Evolutionary conservation across 208 protist species (phyloP).

Genomic region (Crithidia acanthocephali): DNA sequence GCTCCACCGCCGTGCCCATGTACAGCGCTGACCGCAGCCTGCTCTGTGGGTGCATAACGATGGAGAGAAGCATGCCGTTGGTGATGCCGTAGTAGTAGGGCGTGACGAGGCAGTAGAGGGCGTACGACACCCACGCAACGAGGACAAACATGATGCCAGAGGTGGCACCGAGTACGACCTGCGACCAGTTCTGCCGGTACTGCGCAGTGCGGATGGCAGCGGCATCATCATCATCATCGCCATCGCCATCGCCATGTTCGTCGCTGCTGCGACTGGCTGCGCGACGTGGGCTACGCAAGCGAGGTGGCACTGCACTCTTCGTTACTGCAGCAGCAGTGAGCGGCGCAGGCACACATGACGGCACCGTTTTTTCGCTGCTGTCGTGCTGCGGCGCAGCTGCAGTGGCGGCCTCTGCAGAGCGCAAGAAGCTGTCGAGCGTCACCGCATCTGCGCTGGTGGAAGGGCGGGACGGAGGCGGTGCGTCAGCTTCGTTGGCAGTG

Average conservation of each 20-base stretch:
- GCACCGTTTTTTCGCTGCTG: too few relatives aligned
- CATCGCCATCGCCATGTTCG: background rate
- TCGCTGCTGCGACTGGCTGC: too few relatives aligned
- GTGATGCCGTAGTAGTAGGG: slow-evolving; percentile 65
- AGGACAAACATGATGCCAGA: slow-evolving; percentile 60
- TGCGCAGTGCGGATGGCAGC: background rate
- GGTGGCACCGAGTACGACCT: slow-evolving; percentile 54
- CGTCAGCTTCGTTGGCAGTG: background rate
- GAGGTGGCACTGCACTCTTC: too few relatives aligned
- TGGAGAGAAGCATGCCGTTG: slow-evolving; percentile 59
- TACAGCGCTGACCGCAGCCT: slow-evolving; percentile 39
- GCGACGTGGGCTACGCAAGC: too few relatives aligned
- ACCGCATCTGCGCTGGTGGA: background rate
- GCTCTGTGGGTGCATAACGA: slow-evolving; percentile 63
- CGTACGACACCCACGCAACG: slow-evolving; percentile 43
- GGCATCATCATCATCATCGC: background rate
- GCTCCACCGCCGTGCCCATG: slow-evolving; percentile 38
- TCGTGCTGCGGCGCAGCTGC: too few relatives aligned
- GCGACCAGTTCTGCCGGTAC: slow-evolving; percentile 47
- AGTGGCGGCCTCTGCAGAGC: background rate
- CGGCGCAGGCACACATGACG: too few relatives aligned
- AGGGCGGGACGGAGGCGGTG: background rate
- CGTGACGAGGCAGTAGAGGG: slow-evolving; percentile 49
- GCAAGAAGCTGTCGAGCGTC: background rate
- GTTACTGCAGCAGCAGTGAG: too few relatives aligned